phyloP scores from a whole-genome alignment of 345 rosid genomes.

The Pugionium cornutum region DNA sequence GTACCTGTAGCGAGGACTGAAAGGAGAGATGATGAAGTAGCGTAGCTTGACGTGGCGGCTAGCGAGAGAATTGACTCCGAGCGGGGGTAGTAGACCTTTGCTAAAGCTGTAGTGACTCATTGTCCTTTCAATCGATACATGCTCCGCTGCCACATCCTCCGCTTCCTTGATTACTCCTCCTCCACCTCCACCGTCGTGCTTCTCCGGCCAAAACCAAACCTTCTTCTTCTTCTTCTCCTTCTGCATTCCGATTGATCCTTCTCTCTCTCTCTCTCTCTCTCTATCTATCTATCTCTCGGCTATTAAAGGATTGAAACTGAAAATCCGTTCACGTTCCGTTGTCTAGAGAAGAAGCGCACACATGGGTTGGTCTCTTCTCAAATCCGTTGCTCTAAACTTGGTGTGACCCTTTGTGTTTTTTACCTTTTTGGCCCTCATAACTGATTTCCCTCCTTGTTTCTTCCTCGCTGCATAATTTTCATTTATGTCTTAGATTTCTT shows the following conservation, averaged over 20 bases:
- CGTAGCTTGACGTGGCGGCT: conserved; percentile 47
- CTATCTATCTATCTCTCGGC: background rate
- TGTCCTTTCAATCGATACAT: conserved; percentile 46
- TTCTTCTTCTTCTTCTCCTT: conserved; percentile 14
- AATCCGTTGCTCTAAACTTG: conserved; percentile 29
- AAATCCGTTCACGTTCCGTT: conserved; percentile 27
- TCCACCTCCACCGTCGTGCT: conserved; percentile 13
- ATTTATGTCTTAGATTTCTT: background rate
- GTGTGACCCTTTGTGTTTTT: conserved; percentile 19
- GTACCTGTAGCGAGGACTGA: conserved; percentile 65
- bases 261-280: background rate
- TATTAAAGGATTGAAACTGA: background rate
- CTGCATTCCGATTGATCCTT: conserved; percentile 21
- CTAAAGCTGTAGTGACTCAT: conserved; percentile 60
- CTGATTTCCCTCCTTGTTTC: conserved; percentile 23
- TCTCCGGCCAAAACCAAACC: conserved; percentile 38
- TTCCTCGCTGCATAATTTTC: background rate
- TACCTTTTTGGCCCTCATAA: conserved; percentile 18
- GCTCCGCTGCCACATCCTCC: conserved; percentile 18
- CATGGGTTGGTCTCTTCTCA: conserved; percentile 28
- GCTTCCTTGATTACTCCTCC: conserved; percentile 17
- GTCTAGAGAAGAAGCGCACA: conserved; percentile 27
- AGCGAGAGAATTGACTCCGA: conserved; percentile 51
- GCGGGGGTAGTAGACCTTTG: conserved; percentile 68
- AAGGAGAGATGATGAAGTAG: conserved; percentile 65